Base-by-base conservation (phyloP, 192 early-diverging fungal genomes). In the Backusella australiensis region DNA sequence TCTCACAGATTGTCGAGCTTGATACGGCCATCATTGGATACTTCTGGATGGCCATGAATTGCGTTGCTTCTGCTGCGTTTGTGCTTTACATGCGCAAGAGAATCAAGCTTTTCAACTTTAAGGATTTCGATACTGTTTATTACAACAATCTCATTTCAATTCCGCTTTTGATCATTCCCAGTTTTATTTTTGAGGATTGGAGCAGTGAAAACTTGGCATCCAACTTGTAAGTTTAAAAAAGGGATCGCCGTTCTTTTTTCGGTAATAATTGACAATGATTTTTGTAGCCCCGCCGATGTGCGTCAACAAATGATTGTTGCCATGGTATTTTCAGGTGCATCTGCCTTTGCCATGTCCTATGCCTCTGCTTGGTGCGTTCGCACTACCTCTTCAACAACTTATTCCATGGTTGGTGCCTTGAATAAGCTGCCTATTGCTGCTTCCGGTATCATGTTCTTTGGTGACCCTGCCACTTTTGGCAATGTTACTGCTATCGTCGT, bases 41-140 rank as follows among this genome's bases (percentile, higher is more conserved):
- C 74, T 81, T 90, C 35, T 94, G 98, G 98, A 98, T 99, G 96
- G 86, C 90, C 21, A 68, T 83, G 69, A 99, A 99, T 86, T 99
- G 98, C 81, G 63, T 96, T 21, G 90, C 95, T 17, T 94, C 96
- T 8, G 95, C 96, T 9, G 87, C 90, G 17, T 97, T 94, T 84
- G 91, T 94, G 9, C 85, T 99, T 74, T 90, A 94, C 74, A 95
- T 99, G 94, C 94, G 97, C 83, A 88, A 89, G 82, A 90, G 91
- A 72, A 96, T 97, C 81, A 94, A 92, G 86, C 83, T 92, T 75
- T 92, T 95, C 74, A 89, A 90, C 74, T 99, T 99, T 77, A 96
- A 96, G 83, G 98, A 99, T 79, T 97, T 96, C 84, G 98, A 99
- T 82, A 98, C 97, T 6, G 96, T 99, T 15, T 98, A 93, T 80